phyloP scores from a whole-genome alignment of 78 protist genomes.

The Monosiga brevicollis region DNA sequence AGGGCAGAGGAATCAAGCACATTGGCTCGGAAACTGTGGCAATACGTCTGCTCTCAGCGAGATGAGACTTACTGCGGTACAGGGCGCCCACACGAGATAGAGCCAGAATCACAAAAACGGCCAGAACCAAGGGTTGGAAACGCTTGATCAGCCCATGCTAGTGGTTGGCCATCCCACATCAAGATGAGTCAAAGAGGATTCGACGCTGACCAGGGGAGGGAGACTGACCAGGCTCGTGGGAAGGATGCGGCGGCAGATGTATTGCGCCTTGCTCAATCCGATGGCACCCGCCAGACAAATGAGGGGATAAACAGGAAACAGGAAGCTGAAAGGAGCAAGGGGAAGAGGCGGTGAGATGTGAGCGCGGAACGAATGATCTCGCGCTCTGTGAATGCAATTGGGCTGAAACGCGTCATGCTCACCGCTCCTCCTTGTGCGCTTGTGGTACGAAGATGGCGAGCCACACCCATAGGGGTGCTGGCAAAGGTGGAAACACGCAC shows the following conservation, averaged over 20 bases:
- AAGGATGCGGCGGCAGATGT: background rate
- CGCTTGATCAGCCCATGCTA: background rate
- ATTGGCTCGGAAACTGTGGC: background rate
- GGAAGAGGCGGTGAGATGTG: background rate
- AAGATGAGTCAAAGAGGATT: background rate
- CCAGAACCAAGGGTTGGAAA: too few relatives aligned
- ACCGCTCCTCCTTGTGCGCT: conserved; percentile 76
- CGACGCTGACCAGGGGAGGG: too few relatives aligned
- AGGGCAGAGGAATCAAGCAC: background rate
- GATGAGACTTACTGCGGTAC: background rate
- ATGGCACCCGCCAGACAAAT: conserved; percentile 33
- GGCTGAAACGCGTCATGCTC: background rate
- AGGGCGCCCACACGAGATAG: background rate
- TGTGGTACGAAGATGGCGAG: conserved; percentile 40
- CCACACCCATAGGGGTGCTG: background rate
- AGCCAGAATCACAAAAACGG: background rate
- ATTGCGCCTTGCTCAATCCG: background rate
- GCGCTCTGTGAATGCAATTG: too few relatives aligned
- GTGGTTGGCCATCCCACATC: background rate
- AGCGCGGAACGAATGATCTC: background rate
- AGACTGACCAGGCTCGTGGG: background rate
- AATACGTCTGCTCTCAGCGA: background rate
- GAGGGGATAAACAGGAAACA: conserved; percentile 55
- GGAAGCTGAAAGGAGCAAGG: conserved; percentile 11
- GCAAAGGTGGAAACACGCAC: background rate